Base-by-base conservation (phyloP, 2,329 filamentous ascomycete genomes). In the Aspergillus calidoustus region DNA sequence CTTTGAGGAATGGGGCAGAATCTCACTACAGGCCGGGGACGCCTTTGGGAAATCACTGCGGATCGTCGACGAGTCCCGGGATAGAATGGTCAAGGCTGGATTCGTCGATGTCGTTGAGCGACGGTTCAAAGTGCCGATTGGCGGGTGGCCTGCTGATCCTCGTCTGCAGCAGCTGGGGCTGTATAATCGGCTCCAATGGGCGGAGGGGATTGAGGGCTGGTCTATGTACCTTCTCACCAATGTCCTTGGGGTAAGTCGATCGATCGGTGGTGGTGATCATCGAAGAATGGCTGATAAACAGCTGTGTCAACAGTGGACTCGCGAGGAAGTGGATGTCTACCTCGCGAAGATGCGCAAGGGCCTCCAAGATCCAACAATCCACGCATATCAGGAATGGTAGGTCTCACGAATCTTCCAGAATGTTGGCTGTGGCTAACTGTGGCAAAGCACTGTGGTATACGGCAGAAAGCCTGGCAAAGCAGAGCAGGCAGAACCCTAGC, bases 141-240 rank as follows among this genome's bases (percentile, higher is more conserved):
- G 67, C 1, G 60, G 60, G 7, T 73, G 68, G 71, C 31, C 66
- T 3, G 62, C 62, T 23, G 64, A 67, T 23, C 55, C 61, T 4
- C 48, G 52, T 0, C 46, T 72, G 25, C 68, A 69, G 41, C 58
- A 69, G 22, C 54, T 73, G 9, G 71, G 68, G 9, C 57, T 57
- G 3, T 72, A 68, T 63, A 63, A 68, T 47, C 66, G 66, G 23
- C 59, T 67, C 17, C 68, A 70, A 43, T 69, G 68, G 63, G 69
- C 74, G 38, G 64, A 64, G 4, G 72, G 73, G 0, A 63, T 74
- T 50, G 71, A 75, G 53, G 70, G 70, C 7, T 75, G 73, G 72
- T 60, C 61, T 17, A 64, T 75, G 64, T 60, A 66, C 11, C 59
- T 72, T 17, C 57, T 69, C n/a, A 72, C 72, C 4, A 68, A 59